Percentiles rank a stretch among this genome's conserved stretches.
These are phyloP conservation scores for Kappamyces sp. DNA, from an alignment of 192 early-diverging fungal species.

Conservation along the genomic window DNA sequence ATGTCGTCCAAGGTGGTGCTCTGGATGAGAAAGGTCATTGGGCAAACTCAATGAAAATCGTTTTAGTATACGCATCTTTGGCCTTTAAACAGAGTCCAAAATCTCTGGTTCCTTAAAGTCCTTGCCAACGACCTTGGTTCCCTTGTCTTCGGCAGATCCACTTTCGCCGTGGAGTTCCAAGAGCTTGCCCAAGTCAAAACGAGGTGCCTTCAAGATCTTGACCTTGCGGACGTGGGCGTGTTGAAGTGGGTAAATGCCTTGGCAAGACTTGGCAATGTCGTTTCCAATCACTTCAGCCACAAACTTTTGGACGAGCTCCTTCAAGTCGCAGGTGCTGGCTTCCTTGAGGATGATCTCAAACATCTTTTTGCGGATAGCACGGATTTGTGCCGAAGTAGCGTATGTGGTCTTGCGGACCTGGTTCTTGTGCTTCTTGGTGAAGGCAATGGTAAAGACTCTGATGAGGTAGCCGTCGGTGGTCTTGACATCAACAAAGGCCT, in stretches of 20 bases:
- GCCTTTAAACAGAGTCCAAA: constrained; percentile 27
- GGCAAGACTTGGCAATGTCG: constrained; percentile 95
- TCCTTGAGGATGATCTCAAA: constrained; percentile 94
- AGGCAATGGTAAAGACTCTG: constrained; percentile 94
- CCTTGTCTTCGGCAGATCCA: constrained; percentile 58
- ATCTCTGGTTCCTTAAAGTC: constrained; percentile 73
- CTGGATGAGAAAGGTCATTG: not conserved
- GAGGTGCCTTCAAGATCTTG: constrained; percentile 98
- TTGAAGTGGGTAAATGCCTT: constrained; percentile 97
- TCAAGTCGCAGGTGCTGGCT: constrained; percentile 81
- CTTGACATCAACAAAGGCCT: constrained; percentile 98
- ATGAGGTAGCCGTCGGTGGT: constrained; percentile 99
- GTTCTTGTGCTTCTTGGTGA: constrained; percentile 89
- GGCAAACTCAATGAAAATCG: not conserved
- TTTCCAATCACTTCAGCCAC: constrained; percentile 95
- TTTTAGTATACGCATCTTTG: not conserved
- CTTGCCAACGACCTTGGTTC: constrained; percentile 67
- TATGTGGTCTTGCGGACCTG: constrained; percentile 99
- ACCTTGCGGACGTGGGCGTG: constrained; percentile 95
- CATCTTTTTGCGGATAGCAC: constrained; percentile 99
- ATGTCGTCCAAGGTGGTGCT: no score
- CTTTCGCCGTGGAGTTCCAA: constrained; percentile 93
- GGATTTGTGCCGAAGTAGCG: constrained; percentile 94
- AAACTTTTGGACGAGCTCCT: constrained; percentile 94
- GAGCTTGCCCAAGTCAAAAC: constrained; percentile 92